Evolutionary conservation across 805 yeast genomes (phyloP), one percentile per base, ranked within the genome.

Genomic region (Candida boleticola): DNA sequence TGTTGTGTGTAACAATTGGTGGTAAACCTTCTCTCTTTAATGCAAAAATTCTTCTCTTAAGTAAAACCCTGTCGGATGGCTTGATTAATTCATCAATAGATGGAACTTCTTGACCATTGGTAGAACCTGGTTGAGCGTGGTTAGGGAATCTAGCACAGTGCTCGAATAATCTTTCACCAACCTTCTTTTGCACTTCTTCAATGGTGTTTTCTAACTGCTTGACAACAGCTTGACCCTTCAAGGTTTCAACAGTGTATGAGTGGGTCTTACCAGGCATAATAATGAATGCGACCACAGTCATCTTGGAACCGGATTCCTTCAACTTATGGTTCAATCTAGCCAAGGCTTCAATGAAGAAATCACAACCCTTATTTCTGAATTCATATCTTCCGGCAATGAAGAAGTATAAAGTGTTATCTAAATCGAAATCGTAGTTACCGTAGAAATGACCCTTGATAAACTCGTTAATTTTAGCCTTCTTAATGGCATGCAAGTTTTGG

Each of bases 301-400:
- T 85, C 54, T 85, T 87, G 4, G 96, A 85, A 32, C 88, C 88
- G 4, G 80, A 65, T 43, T 80, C 82, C 68, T 93, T 89, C 58
- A 92, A 78, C 46, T 83, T 77, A 63, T 92, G 92, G 67, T 92
- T 92, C 58, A 92, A 77, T 52, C 99, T 76, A 1, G 98, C 98
- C 46, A 92, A 75, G 1, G 96, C 74, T 66, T 92, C 99, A 54
- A 92, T 87, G 62, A 82, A 92, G 75, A 92, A 83, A 63, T 92
- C 99, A 29, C 89, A 96, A 57, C 99, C 99, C 67, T 92, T 92
- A 64, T 92, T 92, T 60, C 97, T 80, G 65, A 83, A 93, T 72
- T 92, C 99, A 65, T 92, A 92, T 61, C 99, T 80, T 42, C 99
- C 99, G 16, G 98, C 95, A 63, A 89, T 93, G 74, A 92, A 92